Evolutionary conservation across 768 basidiomycete genomes (phyloP), one percentile per base, ranked within the genome.

Genomic region (Lactarius sp.): DNA sequence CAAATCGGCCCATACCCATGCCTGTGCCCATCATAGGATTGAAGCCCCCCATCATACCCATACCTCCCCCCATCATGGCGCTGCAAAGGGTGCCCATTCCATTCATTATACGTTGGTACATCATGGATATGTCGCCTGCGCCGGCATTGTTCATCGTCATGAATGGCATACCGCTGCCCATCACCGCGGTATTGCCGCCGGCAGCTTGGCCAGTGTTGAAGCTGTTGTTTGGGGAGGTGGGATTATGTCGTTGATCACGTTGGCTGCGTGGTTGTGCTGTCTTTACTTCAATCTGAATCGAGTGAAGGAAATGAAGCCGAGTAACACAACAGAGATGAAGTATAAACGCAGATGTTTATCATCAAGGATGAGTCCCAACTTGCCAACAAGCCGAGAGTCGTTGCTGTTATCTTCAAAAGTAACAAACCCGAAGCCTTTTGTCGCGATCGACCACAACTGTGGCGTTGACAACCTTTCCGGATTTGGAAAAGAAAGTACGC

Each of bases 361-460:
- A 69, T 98, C 95, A 62, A 68, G 55, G 16, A 68, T 33, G n/a
- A 98, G 91, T 70, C 93, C 88, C 27, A 98, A 79, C 69, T 92
- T 91, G 6, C 92, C 91, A 56, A 90, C 90, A 53, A 99, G 85
- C 73, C 94, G 90, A 42, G 88, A 87, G 65, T 93, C 88, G 22
- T 95, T 92, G 68, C 89, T 85, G n/a, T 87, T 88, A 65, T 92
- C 89, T 72, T 94, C 90, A 71, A 98, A 96, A 0, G 94, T 96
- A 12, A 98, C 92, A 72, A 99, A 99, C 0, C 95, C 97, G 68
- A 99, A 99, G 13, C 97, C 97, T 74, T 98, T 97, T 76, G 92
- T 98, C 94, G 49, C 94, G 88, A 76, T 99, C 97, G 69, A 97
- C 81, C 97, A 98, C 98, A 69, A 99, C 94, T 1, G 96, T 98